Evolutionary conservation across 768 basidiomycete genomes (phyloP), one percentile per base, ranked within the genome.

Genomic region (Boletus edulis): DNA sequence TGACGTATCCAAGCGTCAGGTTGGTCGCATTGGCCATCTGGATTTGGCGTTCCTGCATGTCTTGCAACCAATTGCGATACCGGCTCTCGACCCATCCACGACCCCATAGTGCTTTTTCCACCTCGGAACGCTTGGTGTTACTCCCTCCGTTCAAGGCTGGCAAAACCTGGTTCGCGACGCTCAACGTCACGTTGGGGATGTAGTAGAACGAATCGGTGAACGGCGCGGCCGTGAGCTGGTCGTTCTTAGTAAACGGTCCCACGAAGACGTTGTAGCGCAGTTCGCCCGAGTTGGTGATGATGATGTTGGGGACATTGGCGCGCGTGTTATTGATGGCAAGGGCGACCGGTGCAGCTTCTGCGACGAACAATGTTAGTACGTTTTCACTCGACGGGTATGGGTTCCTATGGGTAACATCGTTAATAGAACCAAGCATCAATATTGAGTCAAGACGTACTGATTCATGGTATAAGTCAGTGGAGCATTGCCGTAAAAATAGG

Each of bases 161-260:
- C 3, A 89, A 70, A 0, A 87, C 79, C 56, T 77, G 66, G 14
- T 72, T 78, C 5, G 85, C 89, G 32, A 81, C 66, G 24, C 71
- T 65, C 15, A 81, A 68, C 0, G 78, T 67, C 35, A 91, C 74
- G 42, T 79, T 72, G 6, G 84, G 71, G 52, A 91, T 78, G 69
- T 77, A 91, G 20, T 80, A 56, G 75, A 90, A 89, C 10, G 73
- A 55, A 63, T 91, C 83, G 0, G 73, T 68, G 65, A 88, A 94
- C 0, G 91, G 89, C 7, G 81, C 84, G 2, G 81, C 81, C 1
- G 88, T 88, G 43, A 92, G 78, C 61, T 91, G 85, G 67, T 94
- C 90, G 66, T 92, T 89, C 67, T 83, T 83, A 31, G 86, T 87
- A 72, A 94, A 93, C 3, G 82, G 63, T 2, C 91, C 91, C 2